A percentile compares a stretch with the other conserved stretches of the same genome.
Conservation (phyloP, 2,329 filamentous ascomycete genomes). For the Penicillium sp. region DNA sequence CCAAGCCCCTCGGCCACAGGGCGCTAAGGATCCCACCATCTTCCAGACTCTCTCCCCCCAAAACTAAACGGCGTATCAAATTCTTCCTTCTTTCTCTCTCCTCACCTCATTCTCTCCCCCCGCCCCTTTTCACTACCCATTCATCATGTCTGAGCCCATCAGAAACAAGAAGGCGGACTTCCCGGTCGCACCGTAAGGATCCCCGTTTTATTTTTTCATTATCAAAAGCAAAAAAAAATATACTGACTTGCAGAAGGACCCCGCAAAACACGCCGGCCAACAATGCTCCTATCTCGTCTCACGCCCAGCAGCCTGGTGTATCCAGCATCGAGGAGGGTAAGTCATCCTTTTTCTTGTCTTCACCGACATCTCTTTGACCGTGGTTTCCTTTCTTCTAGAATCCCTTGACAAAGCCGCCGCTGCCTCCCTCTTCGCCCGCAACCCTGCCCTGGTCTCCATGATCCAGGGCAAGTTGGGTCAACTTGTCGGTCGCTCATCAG, state of each 20-base stretch:
- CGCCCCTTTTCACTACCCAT: constrained; percentile 37
- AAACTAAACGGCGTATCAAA: constrained; percentile 40
- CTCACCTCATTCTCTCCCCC: constrained; percentile 10
- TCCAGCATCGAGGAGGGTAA: constrained; percentile 96
- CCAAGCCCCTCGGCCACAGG: constrained; percentile 42
- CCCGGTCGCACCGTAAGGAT: constrained; percentile 62
- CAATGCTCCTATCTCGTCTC: constrained; percentile 95
- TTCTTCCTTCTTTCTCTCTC: constrained; percentile 34
- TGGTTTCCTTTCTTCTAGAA: constrained; percentile 57
- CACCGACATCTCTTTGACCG: constrained; percentile 10
- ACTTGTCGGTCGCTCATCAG: constrained; percentile 90
- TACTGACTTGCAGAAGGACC: constrained; percentile 60
- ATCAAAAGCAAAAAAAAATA: constrained; percentile 21
- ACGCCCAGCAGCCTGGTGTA: constrained; percentile 91
- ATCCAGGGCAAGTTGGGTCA: constrained; percentile 94
- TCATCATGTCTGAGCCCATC: constrained; percentile 64
- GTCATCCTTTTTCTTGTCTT: constrained; percentile 31
- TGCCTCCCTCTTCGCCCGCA: constrained; percentile 90
- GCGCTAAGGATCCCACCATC: constrained; percentile 44
- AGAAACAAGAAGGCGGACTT: constrained; percentile 64
- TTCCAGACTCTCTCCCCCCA: constrained; percentile 30
- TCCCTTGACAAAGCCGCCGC: constrained; percentile 83
- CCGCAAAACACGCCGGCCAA: constrained; percentile 96
- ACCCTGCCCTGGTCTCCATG: constrained; percentile 92
- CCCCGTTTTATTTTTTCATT: constrained; percentile 8